Percentiles rank a stretch among this genome's conserved stretches.
Conservation (phyloP, 768 basidiomycete species). For the Suillus sp. region DNA sequence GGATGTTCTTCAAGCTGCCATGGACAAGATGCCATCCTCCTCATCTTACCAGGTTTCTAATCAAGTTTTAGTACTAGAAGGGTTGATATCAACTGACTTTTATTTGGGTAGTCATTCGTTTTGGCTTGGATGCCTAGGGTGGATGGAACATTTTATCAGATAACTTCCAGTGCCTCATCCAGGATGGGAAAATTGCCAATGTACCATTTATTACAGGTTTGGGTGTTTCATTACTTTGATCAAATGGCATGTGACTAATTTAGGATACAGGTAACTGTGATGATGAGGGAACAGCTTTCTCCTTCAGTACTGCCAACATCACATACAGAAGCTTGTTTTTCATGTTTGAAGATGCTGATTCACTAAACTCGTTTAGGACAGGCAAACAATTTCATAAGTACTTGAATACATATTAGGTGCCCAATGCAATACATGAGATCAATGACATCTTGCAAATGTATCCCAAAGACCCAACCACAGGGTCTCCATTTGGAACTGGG, state of each 20-base stretch:
- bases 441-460: background rate
- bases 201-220: background rate
- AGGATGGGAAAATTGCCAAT: background rate
- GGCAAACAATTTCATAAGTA: background rate
- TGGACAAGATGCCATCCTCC: slow-evolving; percentile 42
- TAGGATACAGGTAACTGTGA: background rate
- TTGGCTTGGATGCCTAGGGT: background rate
- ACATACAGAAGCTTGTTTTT: background rate
- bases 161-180: background rate
- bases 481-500: slow-evolving; percentile 31
- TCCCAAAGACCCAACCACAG: background rate
- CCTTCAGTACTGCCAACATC: background rate
- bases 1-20: slow-evolving; percentile 39
- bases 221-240: background rate
- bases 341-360: background rate
- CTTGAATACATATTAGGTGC: background rate
- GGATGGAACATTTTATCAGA: background rate
- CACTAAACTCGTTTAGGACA: background rate
- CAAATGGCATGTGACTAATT: background rate
- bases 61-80: background rate
- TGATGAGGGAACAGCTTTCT: background rate
- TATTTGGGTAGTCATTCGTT: background rate
- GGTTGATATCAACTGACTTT: background rate
- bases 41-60: slow-evolving; percentile 40
- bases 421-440: background rate